Evolutionary conservation across 2,329 filamentous ascomycete species (phyloP).

Genomic region (Colletotrichum sansevieriae): DNA sequence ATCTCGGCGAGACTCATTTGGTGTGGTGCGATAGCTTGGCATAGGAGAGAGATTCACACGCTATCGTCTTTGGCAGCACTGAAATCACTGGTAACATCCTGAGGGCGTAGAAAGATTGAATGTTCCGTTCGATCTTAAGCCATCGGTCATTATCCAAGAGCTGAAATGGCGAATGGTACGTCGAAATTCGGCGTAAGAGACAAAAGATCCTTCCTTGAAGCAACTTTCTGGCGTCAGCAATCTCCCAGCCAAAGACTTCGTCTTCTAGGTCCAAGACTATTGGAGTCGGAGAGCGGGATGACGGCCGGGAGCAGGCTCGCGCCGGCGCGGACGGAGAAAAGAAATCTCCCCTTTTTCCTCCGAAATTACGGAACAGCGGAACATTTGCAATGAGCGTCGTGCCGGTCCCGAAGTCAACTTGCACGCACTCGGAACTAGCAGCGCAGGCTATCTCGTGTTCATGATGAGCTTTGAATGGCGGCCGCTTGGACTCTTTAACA

Average conservation of each 20-base stretch:
- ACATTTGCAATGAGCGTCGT: background rate
- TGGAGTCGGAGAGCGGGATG: background rate
- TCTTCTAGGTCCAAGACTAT: conserved; percentile 17
- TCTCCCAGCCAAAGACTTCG: background rate
- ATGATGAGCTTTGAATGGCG: conserved; percentile 1
- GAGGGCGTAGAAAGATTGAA: background rate
- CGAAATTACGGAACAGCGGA: conserved; percentile 12
- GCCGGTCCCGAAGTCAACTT: conserved; percentile 15
- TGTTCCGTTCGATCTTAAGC: background rate
- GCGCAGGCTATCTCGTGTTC: conserved; percentile 6
- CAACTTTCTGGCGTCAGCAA: background rate
- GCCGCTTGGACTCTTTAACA: background rate
- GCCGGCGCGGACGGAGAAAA: conserved; percentile 5
- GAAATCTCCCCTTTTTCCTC: background rate
- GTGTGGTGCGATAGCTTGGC: background rate
- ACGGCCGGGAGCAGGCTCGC: conserved; percentile 32
- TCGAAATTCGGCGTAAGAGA: too few relatives aligned
- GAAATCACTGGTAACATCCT: background rate
- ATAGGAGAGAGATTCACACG: background rate
- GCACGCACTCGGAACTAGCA: background rate
- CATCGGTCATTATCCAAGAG: too few relatives aligned
- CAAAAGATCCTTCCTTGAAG: too few relatives aligned
- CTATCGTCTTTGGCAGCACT: conserved; percentile 12
- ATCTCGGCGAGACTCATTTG: background rate
- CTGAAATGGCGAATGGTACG: too few relatives aligned